Evolutionary conservation across 345 rosid genomes (phyloP).

Genomic region (Aquilaria malaccensis): DNA sequence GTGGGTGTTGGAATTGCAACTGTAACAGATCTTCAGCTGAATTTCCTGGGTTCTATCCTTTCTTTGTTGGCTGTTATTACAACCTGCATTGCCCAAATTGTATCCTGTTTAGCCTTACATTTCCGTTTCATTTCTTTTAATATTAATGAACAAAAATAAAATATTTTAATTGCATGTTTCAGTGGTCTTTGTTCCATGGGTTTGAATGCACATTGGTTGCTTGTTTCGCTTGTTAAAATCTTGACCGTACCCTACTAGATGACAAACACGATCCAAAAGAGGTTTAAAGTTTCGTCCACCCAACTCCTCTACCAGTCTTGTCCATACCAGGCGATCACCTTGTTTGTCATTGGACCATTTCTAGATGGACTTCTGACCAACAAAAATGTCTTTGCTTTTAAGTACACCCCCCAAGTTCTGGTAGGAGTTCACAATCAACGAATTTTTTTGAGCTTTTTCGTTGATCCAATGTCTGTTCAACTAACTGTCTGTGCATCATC

Average conservation of each 20-base stretch:
- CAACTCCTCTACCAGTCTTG: slow-evolving; percentile 98
- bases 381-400: slow-evolving; percentile 90
- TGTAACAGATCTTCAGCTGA: slow-evolving; percentile 98
- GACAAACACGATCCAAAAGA: slow-evolving; percentile 99
- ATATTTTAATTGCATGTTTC: slow-evolving; percentile 5
- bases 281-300: slow-evolving; percentile 97
- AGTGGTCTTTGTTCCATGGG: too few species aligned
- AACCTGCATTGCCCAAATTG: slow-evolving; percentile 98
- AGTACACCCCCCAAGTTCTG: slow-evolving; percentile 95
- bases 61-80: slow-evolving; percentile 92
- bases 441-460: slow-evolving; percentile 3
- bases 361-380: slow-evolving; percentile 95
- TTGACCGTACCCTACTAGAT: slow-evolving; percentile 64
- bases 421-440: slow-evolving; percentile 33
- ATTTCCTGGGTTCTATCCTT: slow-evolving; percentile 83
- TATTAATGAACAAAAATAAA: background rate
- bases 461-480: background rate
- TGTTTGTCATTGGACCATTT: slow-evolving; percentile 88
- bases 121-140: slow-evolving; percentile 11
- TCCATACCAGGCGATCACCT: slow-evolving; percentile 94
- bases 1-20: slow-evolving; percentile 99
- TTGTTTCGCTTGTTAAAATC: slow-evolving; percentile 21
- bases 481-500: slow-evolving; percentile 15
- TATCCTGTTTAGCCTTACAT: slow-evolving; percentile 48
- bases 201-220: background rate